phyloP scores from a whole-genome alignment of 2,329 filamentous ascomycete species.

The Hirsutella thompsonii region DNA sequence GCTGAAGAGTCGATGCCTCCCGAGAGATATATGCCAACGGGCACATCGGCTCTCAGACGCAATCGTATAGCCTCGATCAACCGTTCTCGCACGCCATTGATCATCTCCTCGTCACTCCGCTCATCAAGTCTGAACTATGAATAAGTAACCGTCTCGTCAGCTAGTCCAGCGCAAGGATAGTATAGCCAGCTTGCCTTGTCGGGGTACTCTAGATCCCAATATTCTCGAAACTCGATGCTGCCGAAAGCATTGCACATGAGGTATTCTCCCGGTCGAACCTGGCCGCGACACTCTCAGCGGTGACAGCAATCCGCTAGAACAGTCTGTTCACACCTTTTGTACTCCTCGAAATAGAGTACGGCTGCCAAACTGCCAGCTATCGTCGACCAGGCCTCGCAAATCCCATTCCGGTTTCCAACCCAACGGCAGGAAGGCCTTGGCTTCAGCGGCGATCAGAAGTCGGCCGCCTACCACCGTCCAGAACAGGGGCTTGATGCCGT shows the following conservation, averaged over 20 bases:
- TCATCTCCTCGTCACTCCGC: conserved; percentile 34
- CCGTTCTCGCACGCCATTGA: conserved; percentile 32
- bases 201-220: conserved; percentile 40
- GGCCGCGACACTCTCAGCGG: conserved; percentile 13
- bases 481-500: conserved; percentile 44
- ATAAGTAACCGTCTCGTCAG: not conserved
- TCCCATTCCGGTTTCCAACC: conserved; percentile 42
- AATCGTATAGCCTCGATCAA: conserved; percentile 38
- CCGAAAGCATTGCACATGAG: not conserved
- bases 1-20: conserved; percentile 46
- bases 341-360: conserved; percentile 38
- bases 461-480: conserved; percentile 28
- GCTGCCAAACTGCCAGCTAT: conserved; percentile 28
- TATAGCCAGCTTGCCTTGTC: conserved; percentile 40
- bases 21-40: conserved; percentile 41
- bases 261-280: not conserved
- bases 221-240: conserved; percentile 24
- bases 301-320: conserved; percentile 27
- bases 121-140: not conserved
- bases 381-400: conserved; percentile 28
- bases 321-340: conserved; percentile 22
- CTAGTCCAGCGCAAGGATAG: not conserved
- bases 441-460: conserved; percentile 37
- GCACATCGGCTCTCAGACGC: conserved; percentile 42
- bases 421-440: conserved; percentile 37